phyloP scores from a whole-genome alignment of 1,284 basidiomycete genomes.

The Ganoderma sinense region DNA sequence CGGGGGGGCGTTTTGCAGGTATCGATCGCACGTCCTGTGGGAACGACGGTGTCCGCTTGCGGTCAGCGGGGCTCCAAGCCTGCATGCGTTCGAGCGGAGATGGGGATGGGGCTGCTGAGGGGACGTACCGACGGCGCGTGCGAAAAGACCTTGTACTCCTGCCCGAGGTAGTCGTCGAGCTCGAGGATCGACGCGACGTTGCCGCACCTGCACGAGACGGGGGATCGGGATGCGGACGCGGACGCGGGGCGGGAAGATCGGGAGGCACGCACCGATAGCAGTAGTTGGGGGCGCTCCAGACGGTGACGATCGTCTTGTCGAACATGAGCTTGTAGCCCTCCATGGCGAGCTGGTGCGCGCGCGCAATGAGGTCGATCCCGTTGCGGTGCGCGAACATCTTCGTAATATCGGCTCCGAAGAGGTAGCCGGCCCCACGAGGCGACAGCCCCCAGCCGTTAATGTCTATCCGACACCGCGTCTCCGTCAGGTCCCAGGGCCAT shows the following conservation, averaged over 20 bases:
- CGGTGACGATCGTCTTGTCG: conserved; percentile 94
- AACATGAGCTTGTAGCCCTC: conserved; percentile 99
- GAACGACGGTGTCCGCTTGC: conserved; percentile 25
- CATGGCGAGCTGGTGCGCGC: conserved; percentile 98
- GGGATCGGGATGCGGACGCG: no score
- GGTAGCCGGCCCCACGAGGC: conserved; percentile 95
- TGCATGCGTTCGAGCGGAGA: not conserved
- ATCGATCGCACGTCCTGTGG: conserved; percentile 83
- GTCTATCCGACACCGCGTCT: conserved; percentile 52
- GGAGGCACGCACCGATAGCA: conserved; percentile 83
- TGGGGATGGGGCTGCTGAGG: not conserved
- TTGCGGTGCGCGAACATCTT: conserved; percentile 92
- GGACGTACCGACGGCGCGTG: conserved; percentile 75
- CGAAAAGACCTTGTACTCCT: conserved; percentile 91
- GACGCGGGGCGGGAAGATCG: no score
- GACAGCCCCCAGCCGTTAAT: conserved; percentile 96
- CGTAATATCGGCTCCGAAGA: conserved; percentile 95
- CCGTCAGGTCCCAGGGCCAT: not conserved
- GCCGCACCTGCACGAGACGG: conserved; percentile 81
- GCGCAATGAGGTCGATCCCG: conserved; percentile 92
- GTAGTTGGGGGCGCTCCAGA: conserved; percentile 99
- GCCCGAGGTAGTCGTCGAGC: conserved; percentile 88
- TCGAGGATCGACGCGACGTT: conserved; percentile 95
- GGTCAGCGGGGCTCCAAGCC: conserved; percentile 1
- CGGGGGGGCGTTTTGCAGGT: conserved; percentile 88